Percentiles rank a stretch among this genome's conserved stretches.
phyloP scores from a whole-genome alignment of 345 rosid species.

The Psidium guajava region DNA sequence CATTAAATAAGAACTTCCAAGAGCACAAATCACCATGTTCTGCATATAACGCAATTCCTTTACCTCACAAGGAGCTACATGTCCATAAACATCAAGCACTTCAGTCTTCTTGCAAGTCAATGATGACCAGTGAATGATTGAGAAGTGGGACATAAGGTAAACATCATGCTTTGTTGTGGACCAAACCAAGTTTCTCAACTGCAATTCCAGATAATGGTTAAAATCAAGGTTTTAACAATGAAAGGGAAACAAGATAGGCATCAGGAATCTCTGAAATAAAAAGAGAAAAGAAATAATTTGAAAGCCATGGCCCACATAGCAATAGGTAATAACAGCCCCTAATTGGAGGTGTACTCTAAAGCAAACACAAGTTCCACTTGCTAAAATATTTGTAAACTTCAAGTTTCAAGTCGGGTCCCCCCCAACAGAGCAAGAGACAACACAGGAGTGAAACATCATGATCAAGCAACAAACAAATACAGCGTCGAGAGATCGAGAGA shows the following conservation, averaged over 20 bases:
- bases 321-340: not conserved
- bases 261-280: not conserved
- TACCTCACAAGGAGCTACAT: constrained; percentile 46
- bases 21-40: not conserved
- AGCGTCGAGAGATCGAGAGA: too few species aligned
- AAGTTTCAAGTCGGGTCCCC: not conserved
- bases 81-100: constrained; percentile 49
- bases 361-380: not conserved
- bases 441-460: not conserved
- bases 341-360: not conserved
- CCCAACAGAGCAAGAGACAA: not conserved
- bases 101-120: constrained; percentile 35
- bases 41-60: not conserved
- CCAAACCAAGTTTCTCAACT: constrained; percentile 58
- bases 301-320: not conserved
- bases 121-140: constrained; percentile 49
- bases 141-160: constrained; percentile 45
- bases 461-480: not conserved
- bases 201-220: not conserved
- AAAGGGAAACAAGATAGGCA: not conserved
- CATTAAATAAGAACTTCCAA: not conserved
- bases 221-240: not conserved
- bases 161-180: constrained; percentile 52
- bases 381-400: not conserved
- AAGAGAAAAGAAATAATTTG: not conserved